Evolutionary conservation across 176 grass and related monocot species (phyloP), one percentile per base, ranked within the genome.

Genomic region (Rhynchospora tenuis): DNA sequence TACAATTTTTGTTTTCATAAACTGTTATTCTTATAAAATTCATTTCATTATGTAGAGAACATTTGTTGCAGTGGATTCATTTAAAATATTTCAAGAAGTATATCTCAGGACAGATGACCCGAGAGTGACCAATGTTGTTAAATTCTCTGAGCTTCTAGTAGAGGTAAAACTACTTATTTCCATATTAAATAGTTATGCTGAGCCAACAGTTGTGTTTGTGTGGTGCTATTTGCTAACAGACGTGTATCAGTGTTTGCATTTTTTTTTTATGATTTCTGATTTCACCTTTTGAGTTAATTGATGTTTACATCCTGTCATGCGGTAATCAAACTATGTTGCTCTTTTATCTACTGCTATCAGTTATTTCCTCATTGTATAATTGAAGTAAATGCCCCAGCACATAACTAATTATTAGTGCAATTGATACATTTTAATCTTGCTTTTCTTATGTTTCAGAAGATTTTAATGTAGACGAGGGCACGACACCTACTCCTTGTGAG

Each of bases 1-100:
- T 24, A 27, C 24, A 27, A 52, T 51, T 51, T 74, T 20, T n/a
- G 14, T 24, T 42, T 24, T 26, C n/a, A 54, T 67, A 74, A 20
- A 68, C 42, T 26, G 64, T 8, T 6, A 9, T 29, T 23, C 66
- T 62, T 86, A 14, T 72, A n/a, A n/a, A 52, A 23, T 73, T 56
- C 81, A n/a, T 81, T 50, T 83, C 76, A 38, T 9, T 76, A 10
- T 90, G 56, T 91, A 98, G 95, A 93, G 95, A 84, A 98, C 89
- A 68, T 98, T 98, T 55, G 95, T 98, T 66, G 95, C 92, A 67
- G 95, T 98, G 43, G 95, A 98, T 60, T 81, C 88, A 46, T 98
- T 98, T 86, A 90, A 83, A 63, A 94, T 98, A 71, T 94, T 94
- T 90, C 95, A 94, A 85, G 95, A 94, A 87, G 90, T 98, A 63